phyloP scores from a whole-genome alignment of 2,329 filamentous ascomycete genomes.

The Aspergillus ochraceus region DNA sequence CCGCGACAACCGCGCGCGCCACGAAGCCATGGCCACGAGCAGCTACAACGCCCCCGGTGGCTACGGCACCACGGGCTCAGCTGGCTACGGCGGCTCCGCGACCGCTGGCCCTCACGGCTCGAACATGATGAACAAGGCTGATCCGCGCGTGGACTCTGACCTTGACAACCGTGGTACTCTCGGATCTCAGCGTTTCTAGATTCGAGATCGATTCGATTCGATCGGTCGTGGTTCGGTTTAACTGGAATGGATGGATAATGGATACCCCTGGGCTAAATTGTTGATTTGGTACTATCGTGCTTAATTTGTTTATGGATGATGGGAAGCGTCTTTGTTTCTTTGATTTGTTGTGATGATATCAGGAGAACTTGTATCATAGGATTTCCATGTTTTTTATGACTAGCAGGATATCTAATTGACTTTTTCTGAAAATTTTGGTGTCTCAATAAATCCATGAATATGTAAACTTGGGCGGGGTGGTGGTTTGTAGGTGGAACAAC shows the following conservation, averaged over 20 bases:
- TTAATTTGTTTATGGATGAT: neutral
- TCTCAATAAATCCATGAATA: too few species aligned
- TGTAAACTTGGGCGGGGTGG: too few species aligned
- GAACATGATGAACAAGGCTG: constrained; percentile 51
- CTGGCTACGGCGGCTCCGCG: too few species aligned
- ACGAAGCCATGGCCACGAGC: constrained; percentile 11
- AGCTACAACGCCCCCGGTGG: constrained; percentile 5
- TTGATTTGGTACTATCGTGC: neutral
- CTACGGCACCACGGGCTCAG: constrained; percentile 1
- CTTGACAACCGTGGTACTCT: constrained; percentile 10
- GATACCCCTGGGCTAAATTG: neutral
- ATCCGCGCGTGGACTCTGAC: constrained; percentile 57
- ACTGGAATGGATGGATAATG: neutral
- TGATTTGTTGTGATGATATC: neutral
- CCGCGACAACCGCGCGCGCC: constrained; percentile 16
- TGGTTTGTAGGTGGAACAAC: too few species aligned
- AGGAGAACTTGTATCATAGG: neutral
- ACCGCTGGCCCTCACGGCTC: constrained; percentile 45
- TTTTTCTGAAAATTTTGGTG: neutral
- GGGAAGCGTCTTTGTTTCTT: neutral
- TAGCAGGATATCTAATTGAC: neutral
- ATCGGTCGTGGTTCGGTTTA: neutral
- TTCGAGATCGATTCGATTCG: neutral
- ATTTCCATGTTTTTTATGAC: neutral
- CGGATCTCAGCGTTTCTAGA: neutral